Evolutionary conservation across 768 basidiomycete species (phyloP), one percentile per base, ranked within the genome.

Genomic region (Multifurca ochricompacta): DNA sequence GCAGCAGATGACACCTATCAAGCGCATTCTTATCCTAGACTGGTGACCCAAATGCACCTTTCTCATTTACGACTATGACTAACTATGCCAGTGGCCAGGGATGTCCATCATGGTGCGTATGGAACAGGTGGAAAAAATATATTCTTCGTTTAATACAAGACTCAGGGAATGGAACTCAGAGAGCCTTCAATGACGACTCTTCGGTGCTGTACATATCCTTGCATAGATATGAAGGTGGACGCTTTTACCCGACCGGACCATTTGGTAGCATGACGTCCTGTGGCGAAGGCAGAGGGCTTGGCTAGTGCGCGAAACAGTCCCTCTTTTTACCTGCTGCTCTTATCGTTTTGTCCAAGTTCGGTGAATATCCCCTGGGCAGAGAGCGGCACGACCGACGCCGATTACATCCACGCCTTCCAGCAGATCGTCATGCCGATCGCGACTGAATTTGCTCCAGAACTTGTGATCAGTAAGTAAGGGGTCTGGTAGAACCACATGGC

Each of bases 351-450:
- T 37, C 18, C 44, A 54, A 97, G 92, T 65, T 91, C 87, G 45
- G 91, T 99, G 61, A 99, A 99, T 67, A 79, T 99, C 51, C 93
- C 95, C 1, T 99, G 96, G 94, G 91, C 92, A 7, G 76, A 78
- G 48, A 71, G 69, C 35, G 92, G 88, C 14, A 95, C 96, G 83
- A 81, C 82, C 6, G 95, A 99, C 65, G 90, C 91, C 13, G 96
- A 99, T 65, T 99, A 99, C 63, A 77, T 99, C 18, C 85, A 94
- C 63, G 96, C 96, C 0, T 98, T 99, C 69, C 93, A 97, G 64
- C 85, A 85, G 63, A 78, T 98, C 41, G 78, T 98, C 30, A 92
- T 99, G 89, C 96, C 96, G 2, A 95, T 99, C 56, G 94, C 91
- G 0, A 79, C 92, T 69, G 96, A 99, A 69, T 99, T 97, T 67